These are phyloP conservation scores for Larix kaempferi DNA, from an alignment of 75 land plant genomes.

Conservation along the genomic window DNA sequence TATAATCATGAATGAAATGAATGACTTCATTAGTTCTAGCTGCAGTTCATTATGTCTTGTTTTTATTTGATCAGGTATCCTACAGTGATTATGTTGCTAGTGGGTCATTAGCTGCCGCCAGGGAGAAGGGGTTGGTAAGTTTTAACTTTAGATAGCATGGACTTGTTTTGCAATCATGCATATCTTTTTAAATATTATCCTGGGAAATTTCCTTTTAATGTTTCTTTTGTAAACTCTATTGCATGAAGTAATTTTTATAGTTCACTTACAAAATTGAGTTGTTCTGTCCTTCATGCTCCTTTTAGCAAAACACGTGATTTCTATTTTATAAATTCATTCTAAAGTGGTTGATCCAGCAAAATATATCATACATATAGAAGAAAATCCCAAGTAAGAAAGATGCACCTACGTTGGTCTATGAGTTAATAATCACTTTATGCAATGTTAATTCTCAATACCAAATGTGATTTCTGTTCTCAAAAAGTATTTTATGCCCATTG, in stretches of 20 bases:
- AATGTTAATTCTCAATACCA: too few relatives aligned
- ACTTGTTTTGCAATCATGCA: too few relatives aligned
- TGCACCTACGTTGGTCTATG: too few relatives aligned
- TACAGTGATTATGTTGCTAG: constrained; percentile 88
- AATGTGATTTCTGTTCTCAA: too few relatives aligned
- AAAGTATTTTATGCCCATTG: too few relatives aligned
- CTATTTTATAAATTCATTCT: too few relatives aligned
- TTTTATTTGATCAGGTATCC: constrained; percentile 52
- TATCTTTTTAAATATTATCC: too few relatives aligned
- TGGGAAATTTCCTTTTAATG: not conserved
- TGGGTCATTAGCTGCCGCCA: constrained; percentile 87
- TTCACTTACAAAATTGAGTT: not conserved
- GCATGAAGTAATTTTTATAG: not conserved
- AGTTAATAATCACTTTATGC: too few relatives aligned
- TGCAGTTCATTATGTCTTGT: not conserved
- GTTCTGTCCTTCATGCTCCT: not conserved
- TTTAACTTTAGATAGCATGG: not conserved
- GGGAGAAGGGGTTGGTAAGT: constrained; percentile 94
- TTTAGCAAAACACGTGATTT: not conserved
- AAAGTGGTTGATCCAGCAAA: too few relatives aligned
- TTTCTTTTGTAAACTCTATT: not conserved
- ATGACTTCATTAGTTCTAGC: not conserved
- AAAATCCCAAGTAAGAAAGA: not conserved
- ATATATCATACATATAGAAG: not conserved
- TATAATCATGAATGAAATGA: not conserved